These are phyloP conservation scores for Vitis hybrid DNA, from an alignment of 177 flowering plant species.

Conservation along the genomic window DNA sequence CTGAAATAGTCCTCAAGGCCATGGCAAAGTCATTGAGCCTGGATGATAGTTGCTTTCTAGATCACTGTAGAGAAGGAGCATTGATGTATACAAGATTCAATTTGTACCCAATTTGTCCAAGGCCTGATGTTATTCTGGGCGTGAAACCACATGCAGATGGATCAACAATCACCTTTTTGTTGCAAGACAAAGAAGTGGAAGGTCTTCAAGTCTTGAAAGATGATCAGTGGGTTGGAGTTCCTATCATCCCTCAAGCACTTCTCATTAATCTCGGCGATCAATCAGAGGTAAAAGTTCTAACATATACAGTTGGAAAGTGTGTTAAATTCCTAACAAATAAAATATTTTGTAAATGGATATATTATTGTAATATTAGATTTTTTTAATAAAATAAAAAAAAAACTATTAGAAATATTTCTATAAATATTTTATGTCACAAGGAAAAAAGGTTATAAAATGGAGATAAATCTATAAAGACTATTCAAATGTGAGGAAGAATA, in stretches of 20 bases:
- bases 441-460: too few relatives aligned
- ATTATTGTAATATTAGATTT: too few relatives aligned
- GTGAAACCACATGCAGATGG: slow-evolving; percentile 42
- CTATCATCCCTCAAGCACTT: slow-evolving; percentile 30
- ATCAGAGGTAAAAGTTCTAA: slow-evolving; percentile 18
- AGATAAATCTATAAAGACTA: too few relatives aligned
- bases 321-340: too few relatives aligned
- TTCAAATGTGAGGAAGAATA: too few relatives aligned
- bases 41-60: slow-evolving; percentile 24
- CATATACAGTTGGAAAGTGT: not conserved
- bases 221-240: slow-evolving; percentile 28
- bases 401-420: too few relatives aligned
- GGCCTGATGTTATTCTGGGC: slow-evolving; percentile 41
- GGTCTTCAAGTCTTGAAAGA: slow-evolving; percentile 37
- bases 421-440: too few relatives aligned
- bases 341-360: too few relatives aligned
- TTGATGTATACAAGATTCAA: slow-evolving; percentile 23
- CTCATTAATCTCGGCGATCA: slow-evolving; percentile 34
- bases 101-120: slow-evolving; percentile 32
- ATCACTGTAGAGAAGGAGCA: slow-evolving; percentile 22
- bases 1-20: slow-evolving; percentile 26
- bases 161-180: slow-evolving; percentile 26
- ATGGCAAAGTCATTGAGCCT: slow-evolving; percentile 37
- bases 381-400: too few relatives aligned
- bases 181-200: slow-evolving; percentile 38